Evolutionary conservation across 805 yeast genomes (phyloP).

Genomic region (Metschnikowia similis): DNA sequence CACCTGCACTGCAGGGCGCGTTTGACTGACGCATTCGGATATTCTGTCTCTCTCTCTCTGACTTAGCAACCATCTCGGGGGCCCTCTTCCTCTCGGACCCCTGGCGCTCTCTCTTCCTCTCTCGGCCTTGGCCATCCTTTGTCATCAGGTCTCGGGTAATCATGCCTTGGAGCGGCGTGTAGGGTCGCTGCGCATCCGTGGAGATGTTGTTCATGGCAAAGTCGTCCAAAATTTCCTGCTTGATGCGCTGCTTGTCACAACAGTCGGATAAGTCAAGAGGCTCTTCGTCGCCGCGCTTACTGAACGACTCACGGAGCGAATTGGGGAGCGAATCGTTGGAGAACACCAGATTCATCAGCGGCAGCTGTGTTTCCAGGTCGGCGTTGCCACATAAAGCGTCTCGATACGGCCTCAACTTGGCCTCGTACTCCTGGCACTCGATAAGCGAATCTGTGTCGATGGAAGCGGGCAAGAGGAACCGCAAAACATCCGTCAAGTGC

Average conservation of each 20-base stretch:
- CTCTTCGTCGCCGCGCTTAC: conserved; percentile 11
- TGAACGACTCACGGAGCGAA: conserved; percentile 10
- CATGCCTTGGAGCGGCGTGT: conserved; percentile 1
- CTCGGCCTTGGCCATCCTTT: no score
- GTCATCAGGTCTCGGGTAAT: conserved; percentile 1
- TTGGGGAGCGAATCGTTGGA: conserved; percentile 21
- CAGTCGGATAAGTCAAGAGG: conserved; percentile 5
- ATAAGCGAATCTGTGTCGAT: conserved; percentile 19
- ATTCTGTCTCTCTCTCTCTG: no score
- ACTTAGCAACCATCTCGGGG: no score
- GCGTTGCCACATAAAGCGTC: conserved; percentile 5
- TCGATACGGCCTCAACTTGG: conserved; percentile 10
- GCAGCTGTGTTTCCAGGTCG: conserved; percentile 20
- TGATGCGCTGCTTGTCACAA: conserved; percentile 23
- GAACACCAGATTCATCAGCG: conserved; percentile 22
- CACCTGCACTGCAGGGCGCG: no score
- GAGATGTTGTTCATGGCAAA: conserved; percentile 37
- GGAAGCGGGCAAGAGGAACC: conserved; percentile 28
- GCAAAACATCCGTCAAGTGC: conserved; percentile 27
- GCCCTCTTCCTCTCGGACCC: background rate
- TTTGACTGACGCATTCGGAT: no score
- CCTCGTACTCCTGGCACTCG: conserved; percentile 16
- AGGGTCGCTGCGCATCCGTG: conserved; percentile 7
- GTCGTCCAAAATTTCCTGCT: conserved; percentile 39
- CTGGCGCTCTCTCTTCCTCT: background rate